Evolutionary conservation across 441 rosid genomes (phyloP), one percentile per base, ranked within the genome.

Genomic region (Croton laevigatus): DNA sequence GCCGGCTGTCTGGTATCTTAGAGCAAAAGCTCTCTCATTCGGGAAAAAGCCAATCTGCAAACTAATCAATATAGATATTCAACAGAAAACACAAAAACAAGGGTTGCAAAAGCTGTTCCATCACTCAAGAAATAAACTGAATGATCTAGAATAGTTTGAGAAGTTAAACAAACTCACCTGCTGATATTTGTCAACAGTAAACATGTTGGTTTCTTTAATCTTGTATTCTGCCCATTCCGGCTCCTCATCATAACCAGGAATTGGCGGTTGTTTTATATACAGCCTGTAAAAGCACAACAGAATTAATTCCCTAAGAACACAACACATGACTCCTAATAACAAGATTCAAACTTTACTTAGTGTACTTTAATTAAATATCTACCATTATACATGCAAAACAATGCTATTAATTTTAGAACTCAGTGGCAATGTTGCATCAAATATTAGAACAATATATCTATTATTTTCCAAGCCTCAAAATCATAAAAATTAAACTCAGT

Each of bases 41-140:
- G 90, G 94, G 73, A 94, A 91, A 77, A 85, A 89, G 20, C 94
- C 94, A 74, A 94, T 87, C 97, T 94, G 96, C 90, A 87, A 79
- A 80, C 95, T 90, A 88, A 79, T 84, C 75, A 86, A 75, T 79
- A 71, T 83, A 77, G 82, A 78, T 73, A 73, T 78, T 75, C 79
- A 78, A 75, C 65, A 76, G 73, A 60, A 80, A 67, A 77, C 71
- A 69, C 52, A 12, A 59, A 68, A 38, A 73, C 45, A 45, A 63
- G 55, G 48, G 48, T 6, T n/a, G n/a, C n/a, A 38, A 36, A 57
- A 66, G 57, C 37, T 38, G 27, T 65, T 66, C n/a, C 64, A 12
- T 19, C 8, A 57, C 40, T 36, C 5, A 23, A 38, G 14, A 5
- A 12, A 27, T 16, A 66, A 32, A 19, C 27, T 23, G 22, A 6